Conservation (phyloP, 768 basidiomycete species). For the Pisolithus tinctorius region DNA sequence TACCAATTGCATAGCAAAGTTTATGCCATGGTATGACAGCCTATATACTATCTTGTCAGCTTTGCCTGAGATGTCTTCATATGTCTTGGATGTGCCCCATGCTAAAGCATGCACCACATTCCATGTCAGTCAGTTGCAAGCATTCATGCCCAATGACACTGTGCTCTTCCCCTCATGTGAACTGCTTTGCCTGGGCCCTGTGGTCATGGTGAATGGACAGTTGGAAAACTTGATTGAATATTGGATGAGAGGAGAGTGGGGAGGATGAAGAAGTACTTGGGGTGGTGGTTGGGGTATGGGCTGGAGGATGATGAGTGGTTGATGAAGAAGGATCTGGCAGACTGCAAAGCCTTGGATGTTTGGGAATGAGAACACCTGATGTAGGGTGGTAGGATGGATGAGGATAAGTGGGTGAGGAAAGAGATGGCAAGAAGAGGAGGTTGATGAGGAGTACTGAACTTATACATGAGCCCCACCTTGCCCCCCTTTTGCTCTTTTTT, state of each 20-base stretch:
- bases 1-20: too few relatives aligned
- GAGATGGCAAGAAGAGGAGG: background rate
- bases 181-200: slow-evolving; percentile 8
- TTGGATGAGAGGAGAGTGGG: slow-evolving; percentile 11
- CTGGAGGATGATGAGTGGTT: too few relatives aligned
- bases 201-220: background rate
- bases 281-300: slow-evolving; percentile 10
- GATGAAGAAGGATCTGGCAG: too few relatives aligned
- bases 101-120: slow-evolving; percentile 16
- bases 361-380: background rate
- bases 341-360: slow-evolving; percentile 2
- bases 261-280: slow-evolving; percentile 13
- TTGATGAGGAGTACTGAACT: background rate
- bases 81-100: slow-evolving; percentile 12
- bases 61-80: slow-evolving; percentile 17
- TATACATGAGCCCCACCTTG: too few relatives aligned
- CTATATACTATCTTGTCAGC: background rate
- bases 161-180: slow-evolving; percentile 14
- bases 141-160: slow-evolving; percentile 15
- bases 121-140: slow-evolving; percentile 18
- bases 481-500: too few relatives aligned
- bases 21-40: too few relatives aligned
- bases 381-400: too few relatives aligned
- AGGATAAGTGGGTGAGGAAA: background rate
- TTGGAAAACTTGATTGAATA: slow-evolving; percentile 10